These are phyloP conservation scores for Trypanosomatidae sp. DNA, from an alignment of 208 protist genomes.

Conservation along the genomic window DNA sequence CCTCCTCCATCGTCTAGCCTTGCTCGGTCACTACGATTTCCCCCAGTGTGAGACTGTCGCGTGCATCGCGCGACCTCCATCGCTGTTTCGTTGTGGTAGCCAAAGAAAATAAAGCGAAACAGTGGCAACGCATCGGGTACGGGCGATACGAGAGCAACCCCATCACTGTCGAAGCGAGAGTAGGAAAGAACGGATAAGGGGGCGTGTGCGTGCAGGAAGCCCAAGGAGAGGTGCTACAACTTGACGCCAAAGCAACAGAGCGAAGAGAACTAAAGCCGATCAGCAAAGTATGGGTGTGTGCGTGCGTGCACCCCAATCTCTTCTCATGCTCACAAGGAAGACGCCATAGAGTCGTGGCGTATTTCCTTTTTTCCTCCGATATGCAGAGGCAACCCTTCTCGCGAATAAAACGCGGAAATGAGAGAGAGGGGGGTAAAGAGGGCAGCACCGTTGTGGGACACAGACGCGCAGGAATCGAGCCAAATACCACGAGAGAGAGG, in stretches of 20 bases:
- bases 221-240: neutral
- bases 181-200: neutral
- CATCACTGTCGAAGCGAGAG: constrained; percentile 1
- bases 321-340: neutral
- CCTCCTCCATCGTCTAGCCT: neutral
- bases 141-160: neutral
- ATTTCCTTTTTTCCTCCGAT: neutral
- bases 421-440: neutral
- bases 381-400: too few relatives aligned
- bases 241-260: neutral
- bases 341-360: neutral
- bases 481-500: neutral
- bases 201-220: neutral
- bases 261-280: neutral
- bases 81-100: neutral
- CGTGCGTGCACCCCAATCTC: neutral
- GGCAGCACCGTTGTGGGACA: neutral
- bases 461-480: too few relatives aligned
- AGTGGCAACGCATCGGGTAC: neutral
- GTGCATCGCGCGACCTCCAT: neutral
- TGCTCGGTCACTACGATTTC: neutral
- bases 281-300: neutral
- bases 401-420: too few relatives aligned
- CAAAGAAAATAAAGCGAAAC: neutral
- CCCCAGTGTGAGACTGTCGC: neutral